phyloP scores from a whole-genome alignment of 805 yeast genomes.

The Cyberlindnera mrakii region DNA sequence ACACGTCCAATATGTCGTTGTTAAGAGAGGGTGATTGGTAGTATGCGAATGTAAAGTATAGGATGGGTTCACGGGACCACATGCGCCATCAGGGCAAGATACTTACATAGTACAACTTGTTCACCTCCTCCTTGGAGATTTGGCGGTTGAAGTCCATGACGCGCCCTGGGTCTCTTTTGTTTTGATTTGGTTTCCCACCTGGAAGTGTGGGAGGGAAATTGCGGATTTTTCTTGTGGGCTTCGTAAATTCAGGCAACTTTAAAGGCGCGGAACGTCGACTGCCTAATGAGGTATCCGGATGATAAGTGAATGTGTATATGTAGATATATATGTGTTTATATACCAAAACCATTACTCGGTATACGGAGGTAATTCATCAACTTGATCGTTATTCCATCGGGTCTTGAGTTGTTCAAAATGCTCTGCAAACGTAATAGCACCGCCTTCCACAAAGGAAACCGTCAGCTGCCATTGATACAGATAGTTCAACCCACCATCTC shows the following conservation, averaged over 20 bases:
- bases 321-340: neutral
- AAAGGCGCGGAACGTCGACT: neutral
- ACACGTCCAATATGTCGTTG: no score
- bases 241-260: no score
- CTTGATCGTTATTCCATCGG: slow-evolving; percentile 37
- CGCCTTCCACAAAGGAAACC: slow-evolving; percentile 42
- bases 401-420: slow-evolving; percentile 29
- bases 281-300: neutral
- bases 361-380: slow-evolving; percentile 39
- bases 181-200: neutral
- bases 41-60: neutral
- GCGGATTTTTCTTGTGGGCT: neutral
- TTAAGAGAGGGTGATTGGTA: neutral
- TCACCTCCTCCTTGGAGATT: slow-evolving; percentile 23
- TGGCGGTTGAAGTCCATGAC: slow-evolving; percentile 21
- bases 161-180: neutral
- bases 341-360: slow-evolving; percentile 3
- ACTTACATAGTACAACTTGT: slow-evolving; percentile 23
- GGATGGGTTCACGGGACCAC: neutral
- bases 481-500: slow-evolving; percentile 30
- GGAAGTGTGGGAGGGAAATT: neutral
- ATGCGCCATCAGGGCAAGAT: neutral
- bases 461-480: slow-evolving; percentile 32
- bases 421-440: slow-evolving; percentile 36
- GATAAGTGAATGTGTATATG: neutral